Conservation (phyloP, 2,329 filamentous ascomycete species). For the Pestalotiopsis sp. region DNA sequence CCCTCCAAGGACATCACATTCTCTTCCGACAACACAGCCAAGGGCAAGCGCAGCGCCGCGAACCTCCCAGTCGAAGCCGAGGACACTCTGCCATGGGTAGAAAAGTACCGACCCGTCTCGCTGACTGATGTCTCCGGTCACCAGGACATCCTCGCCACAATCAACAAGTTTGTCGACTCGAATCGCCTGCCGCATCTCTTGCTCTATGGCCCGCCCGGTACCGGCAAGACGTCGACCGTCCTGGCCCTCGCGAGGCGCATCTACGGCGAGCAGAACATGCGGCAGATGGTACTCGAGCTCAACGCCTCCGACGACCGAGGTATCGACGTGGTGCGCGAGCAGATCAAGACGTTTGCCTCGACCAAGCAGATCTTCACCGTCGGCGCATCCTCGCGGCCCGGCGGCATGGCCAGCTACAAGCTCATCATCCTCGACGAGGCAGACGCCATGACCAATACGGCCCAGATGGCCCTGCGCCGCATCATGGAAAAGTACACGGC, state of each 20-base stretch:
- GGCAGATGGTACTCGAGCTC: conserved; percentile 97
- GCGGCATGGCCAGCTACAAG: conserved; percentile 76
- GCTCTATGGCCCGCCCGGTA: conserved; percentile 94
- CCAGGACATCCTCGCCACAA: conserved; percentile 94
- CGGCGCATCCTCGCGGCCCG: conserved; percentile 49
- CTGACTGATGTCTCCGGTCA: conserved; percentile 94
- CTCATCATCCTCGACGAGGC: conserved; percentile 97
- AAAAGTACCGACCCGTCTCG: conserved; percentile 91
- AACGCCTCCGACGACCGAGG: conserved; percentile 97
- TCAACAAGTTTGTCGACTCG: conserved; percentile 95
- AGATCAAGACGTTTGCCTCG: conserved; percentile 98
- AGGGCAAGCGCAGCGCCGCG: conserved; percentile 89
- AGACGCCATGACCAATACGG: conserved; percentile 99
- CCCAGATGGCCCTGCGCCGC: conserved; percentile 92
- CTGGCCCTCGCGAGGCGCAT: conserved; percentile 90
- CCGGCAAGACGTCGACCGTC: conserved; percentile 96
- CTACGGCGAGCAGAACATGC: conserved; percentile 88
- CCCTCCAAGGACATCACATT: conserved; percentile 59
- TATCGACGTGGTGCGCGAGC: conserved; percentile 96
- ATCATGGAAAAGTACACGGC: conserved; percentile 99
- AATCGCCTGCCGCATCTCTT: conserved; percentile 95
- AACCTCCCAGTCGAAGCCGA: conserved; percentile 93
- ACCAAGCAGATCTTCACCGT: conserved; percentile 93
- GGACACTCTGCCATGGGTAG: conserved; percentile 94
- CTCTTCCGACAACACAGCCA: conserved; percentile 70